Evolutionary conservation across 1,284 basidiomycete genomes (phyloP).

Genomic region (Sporisorium sorghi): DNA sequence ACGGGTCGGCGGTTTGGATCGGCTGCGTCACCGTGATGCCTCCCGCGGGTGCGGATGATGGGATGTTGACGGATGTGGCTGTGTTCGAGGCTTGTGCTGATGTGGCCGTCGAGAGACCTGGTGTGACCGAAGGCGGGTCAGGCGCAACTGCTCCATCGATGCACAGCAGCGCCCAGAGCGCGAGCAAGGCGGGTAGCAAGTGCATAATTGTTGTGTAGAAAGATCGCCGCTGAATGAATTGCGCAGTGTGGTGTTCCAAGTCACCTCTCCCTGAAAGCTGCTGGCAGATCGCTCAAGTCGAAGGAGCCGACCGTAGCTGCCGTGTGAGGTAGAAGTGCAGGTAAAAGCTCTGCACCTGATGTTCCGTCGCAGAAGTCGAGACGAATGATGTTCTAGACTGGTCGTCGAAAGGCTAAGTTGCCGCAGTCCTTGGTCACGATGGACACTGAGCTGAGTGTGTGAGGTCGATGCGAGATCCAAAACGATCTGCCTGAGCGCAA

Average conservation of each 20-base stretch:
- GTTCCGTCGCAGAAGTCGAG: neutral
- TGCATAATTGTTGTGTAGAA: slow-evolving; percentile 10
- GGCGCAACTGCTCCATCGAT: slow-evolving; percentile 26
- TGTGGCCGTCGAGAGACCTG: slow-evolving; percentile 20
- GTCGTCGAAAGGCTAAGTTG: too few species aligned
- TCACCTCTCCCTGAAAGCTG: neutral
- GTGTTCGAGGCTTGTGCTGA: slow-evolving; percentile 17
- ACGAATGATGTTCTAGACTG: neutral
- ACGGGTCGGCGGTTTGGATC: slow-evolving; percentile 60
- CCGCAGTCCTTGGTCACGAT: too few species aligned
- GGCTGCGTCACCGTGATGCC: slow-evolving; percentile 67
- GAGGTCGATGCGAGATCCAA: neutral
- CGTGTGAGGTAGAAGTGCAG: too few species aligned
- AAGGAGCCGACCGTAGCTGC: neutral
- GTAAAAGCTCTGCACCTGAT: too few species aligned
- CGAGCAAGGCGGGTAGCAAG: slow-evolving; percentile 24
- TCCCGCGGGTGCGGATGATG: slow-evolving; percentile 56
- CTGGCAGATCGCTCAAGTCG: neutral
- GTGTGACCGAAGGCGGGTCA: slow-evolving; percentile 40
- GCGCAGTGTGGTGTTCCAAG: neutral
- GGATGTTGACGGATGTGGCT: slow-evolving; percentile 42
- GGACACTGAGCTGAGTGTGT: neutral
- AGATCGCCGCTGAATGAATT: neutral
- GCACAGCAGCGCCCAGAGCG: slow-evolving; percentile 32
- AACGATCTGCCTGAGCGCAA: neutral